Evolutionary conservation across 768 basidiomycete species (phyloP), one percentile per base, ranked within the genome.

Genomic region (Tulasnella sp.): DNA sequence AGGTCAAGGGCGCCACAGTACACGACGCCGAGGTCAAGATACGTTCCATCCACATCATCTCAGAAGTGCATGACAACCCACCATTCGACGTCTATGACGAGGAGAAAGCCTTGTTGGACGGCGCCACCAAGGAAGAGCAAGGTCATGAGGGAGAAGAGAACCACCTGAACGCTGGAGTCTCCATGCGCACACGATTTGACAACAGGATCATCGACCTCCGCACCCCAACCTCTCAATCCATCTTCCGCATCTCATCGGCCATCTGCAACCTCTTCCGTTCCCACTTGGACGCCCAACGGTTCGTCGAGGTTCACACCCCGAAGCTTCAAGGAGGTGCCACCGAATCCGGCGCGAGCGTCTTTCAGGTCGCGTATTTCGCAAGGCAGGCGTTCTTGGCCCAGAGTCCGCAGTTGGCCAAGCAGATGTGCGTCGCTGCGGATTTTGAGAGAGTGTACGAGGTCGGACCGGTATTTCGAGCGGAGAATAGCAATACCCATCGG

Each of bases 401-500:
- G 71, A 92, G 89, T 31, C 94, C 94, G 38, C 94, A 99, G 68
- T 76, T 97, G 17, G 89, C 92, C 53, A 99, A 98, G 72, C 94
- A 99, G 73, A 99, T 99, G 94, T 88, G 86, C 61, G 97, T 99
- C 66, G 91, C 94, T 34, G 92, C 90, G 55, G 94, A 98, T 73
- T 92, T 98, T 69, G 96, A 97, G 71, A 81, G 91, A 31, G 96
- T 99, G 4, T 99, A 93, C 73, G 94, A 99, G 73, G 91, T 99
- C 62, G 94, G 84, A 0, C 74, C 86, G 53, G 94, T 98, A 54
- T 98, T 98, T 77, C 91, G 94, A 62, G 94, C 94, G 17, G 94
- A 98, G 72, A 82, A 97, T 71, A 86, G 93, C 48, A 92, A 93
- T 72, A 97, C 96, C 2, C 91, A 96, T 69, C 87, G 94, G 52